Base-by-base conservation (phyloP, 208 protist genomes). In the Leishmania lainsoni region DNA sequence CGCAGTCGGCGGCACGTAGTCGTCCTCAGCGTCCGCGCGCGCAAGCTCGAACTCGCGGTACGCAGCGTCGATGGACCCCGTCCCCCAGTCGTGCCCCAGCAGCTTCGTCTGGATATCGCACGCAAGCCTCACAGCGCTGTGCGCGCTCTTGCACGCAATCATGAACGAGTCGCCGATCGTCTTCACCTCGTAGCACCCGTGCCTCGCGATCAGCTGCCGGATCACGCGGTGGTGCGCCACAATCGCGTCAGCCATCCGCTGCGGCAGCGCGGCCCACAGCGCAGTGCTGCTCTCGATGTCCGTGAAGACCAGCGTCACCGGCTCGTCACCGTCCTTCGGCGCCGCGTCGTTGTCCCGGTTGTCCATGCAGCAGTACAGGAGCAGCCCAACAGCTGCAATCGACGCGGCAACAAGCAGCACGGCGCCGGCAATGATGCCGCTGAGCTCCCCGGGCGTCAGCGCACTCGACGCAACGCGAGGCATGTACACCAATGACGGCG, bases 211-310 rank as follows among this genome's bases (percentile, higher is more conserved):
- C 61, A 89, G 78, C 63, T 80, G 22, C 48, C 93, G 90, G 71
- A 97, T 94, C 61, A 94, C 59, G 10, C 79, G 81, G 90, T 97
- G 88, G 87, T 97, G 91, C 72, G 86, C 73, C 51, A 89, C 85
- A 39, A 97, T 86, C 14, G 93, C 91, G 48, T 90, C 87, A 8
- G 84, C 59, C 93, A 97, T 97, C 76, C 79, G 75, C 72, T 86
- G 84, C 49, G 51, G 80, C 85, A 85, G 59, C 51, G 77, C 84
- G n/a, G 89, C 90, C 92, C 93, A 96, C 82, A 97, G 76, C 59
- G 89, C 92, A 32, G 93, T 95, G 85, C 89, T 94, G 87, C 89
- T 91, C 84, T 95, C 89, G 75, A 95, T 89, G 81, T 95, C 93
- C 42, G 92, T 95, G 83, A 96, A 95, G 61, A 94, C 58, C 10